Base-by-base conservation (phyloP, 2,329 filamentous ascomycete species). In the Colletotrichum incanum region DNA sequence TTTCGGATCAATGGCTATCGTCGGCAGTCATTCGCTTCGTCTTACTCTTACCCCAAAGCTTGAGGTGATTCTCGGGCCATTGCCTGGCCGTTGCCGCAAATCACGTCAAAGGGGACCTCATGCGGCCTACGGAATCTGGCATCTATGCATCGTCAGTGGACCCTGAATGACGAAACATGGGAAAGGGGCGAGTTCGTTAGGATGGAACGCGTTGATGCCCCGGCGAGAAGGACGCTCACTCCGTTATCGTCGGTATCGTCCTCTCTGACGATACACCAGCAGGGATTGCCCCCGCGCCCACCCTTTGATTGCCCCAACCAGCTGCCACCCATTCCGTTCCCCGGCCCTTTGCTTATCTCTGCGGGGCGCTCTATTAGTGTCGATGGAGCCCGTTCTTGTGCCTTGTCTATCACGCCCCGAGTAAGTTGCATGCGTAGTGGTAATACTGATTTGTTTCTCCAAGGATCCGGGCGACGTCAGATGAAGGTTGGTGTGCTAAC, bases 401-500 rank as follows among this genome's bases (percentile, higher is more conserved):
- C 63, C 69, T 64, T 68, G 65, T 72, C 69, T 55, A 72, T 72
- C 65, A 72, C 20, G 23, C 49, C 62, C 56, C 69, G 69, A 72
- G 65, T 72, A 72, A 72, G 69, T 64, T 34, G 58, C 65, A 68
- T 68, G 52, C 59, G 34, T 50, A 34, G 64, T 55, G 31, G 55
- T 55, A 45, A 31, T 18, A 54, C 37, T 23, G 47, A 16, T 59
- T 39, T 49, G 54, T 50, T 50, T 31, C 16, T 55, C 58, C 56
- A 45, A 72, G 43, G 58, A 68, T 64, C 65, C 65, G 64, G 65
- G 59, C 68, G 59, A 69, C 65, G 69, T 72, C 69, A 72, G 69
- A 72, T 72, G 56, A 72, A 72, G 69, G 52, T 72, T 72, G 37
- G 34, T 6, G n/a, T 31, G 43, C 69, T 63, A 50, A 41, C 59